Evolutionary conservation across 2,329 filamentous ascomycete genomes (phyloP).

Genomic region (Monosporascus sp.): DNA sequence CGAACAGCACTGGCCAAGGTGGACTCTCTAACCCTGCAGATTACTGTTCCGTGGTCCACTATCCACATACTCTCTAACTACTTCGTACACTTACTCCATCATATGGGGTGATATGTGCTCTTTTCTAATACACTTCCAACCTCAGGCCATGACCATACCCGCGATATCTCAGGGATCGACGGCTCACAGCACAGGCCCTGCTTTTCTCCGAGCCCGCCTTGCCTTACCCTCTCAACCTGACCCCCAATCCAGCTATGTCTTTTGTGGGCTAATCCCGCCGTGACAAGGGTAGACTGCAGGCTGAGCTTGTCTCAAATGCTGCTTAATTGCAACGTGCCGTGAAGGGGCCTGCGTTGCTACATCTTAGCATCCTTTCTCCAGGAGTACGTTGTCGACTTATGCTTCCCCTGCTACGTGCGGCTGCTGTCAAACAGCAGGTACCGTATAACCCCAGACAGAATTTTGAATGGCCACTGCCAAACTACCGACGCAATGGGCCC

Average conservation of each 20-base stretch:
- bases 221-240: background rate
- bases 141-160: background rate
- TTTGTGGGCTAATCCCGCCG: background rate
- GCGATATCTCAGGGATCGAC: background rate
- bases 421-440: background rate
- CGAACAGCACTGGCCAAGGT: background rate
- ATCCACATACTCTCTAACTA: background rate
- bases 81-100: background rate
- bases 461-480: background rate
- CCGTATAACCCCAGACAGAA: background rate
- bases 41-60: background rate
- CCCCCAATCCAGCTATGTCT: background rate
- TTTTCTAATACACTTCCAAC: background rate
- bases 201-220: background rate
- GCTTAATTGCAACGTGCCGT: background rate
- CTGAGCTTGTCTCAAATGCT: background rate
- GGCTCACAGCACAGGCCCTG: background rate
- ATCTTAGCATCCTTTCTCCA: background rate
- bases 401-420: background rate
- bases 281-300: background rate
- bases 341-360: background rate
- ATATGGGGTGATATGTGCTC: background rate
- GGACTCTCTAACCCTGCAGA: background rate
- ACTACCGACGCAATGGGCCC: background rate
- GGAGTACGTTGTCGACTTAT: background rate